Conservation (phyloP, 139 green algal species). For the Limnomonas spitsbergensis region DNA sequence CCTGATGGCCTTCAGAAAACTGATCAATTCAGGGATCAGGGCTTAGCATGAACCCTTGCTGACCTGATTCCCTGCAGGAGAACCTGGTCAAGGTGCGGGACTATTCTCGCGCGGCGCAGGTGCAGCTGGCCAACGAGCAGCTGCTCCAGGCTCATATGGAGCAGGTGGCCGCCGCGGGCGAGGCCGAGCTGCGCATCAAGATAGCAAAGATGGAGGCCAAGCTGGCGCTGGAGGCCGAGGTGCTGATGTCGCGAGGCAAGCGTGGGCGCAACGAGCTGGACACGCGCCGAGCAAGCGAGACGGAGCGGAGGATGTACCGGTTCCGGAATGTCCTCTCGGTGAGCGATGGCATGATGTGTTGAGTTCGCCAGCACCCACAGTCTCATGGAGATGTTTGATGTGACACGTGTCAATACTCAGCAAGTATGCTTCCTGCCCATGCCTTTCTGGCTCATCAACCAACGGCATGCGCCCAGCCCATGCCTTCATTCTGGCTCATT, state of each 20-base stretch:
- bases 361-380: background rate
- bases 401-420: no score
- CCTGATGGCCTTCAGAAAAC: background rate
- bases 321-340: conserved; percentile 47
- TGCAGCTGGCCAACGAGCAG: conserved; percentile 43
- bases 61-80: background rate
- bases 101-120: conserved; percentile 36
- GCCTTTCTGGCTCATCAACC: no score
- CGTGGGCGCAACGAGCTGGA: conserved; percentile 47
- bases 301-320: conserved; percentile 38
- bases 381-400: no score
- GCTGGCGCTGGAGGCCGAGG: conserved; percentile 51
- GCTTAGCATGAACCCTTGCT: background rate
- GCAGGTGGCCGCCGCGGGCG: background rate
- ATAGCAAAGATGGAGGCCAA: conserved; percentile 39
- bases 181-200: conserved; percentile 41
- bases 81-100: conserved; percentile 35
- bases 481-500: no score
- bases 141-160: conserved; percentile 34
- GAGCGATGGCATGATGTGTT: background rate
- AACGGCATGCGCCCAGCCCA: no score
- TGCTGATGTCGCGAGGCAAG: conserved; percentile 31
- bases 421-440: no score
- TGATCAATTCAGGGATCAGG: background rate
- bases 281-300: conserved; percentile 35